These are phyloP conservation scores for Lactifluus hygrophoroides DNA, from an alignment of 768 basidiomycete genomes.

Conservation along the genomic window DNA sequence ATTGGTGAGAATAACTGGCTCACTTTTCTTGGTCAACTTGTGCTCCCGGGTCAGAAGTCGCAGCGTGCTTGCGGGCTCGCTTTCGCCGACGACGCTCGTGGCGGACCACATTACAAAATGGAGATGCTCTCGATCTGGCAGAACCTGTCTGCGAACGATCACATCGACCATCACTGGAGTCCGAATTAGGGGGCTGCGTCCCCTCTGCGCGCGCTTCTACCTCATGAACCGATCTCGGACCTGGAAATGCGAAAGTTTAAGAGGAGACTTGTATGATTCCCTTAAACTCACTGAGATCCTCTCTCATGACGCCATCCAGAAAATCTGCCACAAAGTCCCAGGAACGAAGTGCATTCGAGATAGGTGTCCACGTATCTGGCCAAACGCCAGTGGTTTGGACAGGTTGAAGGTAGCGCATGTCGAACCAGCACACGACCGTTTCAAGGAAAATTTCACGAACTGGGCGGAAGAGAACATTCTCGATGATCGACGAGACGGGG, in stretches of 20 bases:
- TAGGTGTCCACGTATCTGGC: slow-evolving; percentile 9
- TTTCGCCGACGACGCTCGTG: neutral
- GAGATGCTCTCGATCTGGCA: neutral
- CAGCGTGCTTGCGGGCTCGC: neutral
- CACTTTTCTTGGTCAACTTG: neutral
- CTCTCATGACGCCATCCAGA: neutral
- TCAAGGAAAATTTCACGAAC: neutral
- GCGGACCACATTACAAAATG: neutral
- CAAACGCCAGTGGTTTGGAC: slow-evolving; percentile 4
- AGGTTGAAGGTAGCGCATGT: slow-evolving; percentile 12
- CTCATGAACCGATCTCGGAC: neutral
- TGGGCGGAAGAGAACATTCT: slow-evolving; percentile 2
- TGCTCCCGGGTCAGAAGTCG: neutral
- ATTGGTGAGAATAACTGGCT: neutral
- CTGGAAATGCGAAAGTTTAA: neutral
- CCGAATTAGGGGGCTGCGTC: neutral
- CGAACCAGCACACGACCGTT: slow-evolving; percentile 8
- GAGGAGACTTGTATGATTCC: neutral
- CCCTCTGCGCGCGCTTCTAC: too few species aligned
- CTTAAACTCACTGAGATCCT: neutral
- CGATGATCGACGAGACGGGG: slow-evolving; percentile 2
- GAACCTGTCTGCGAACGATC: neutral
- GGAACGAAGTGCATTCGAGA: slow-evolving; percentile 10
- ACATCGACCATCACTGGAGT: neutral
- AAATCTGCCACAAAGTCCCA: slow-evolving; percentile 3